Base-by-base conservation (phyloP, 169 alveolate genomes). In the Plasmodium malariae region DNA sequence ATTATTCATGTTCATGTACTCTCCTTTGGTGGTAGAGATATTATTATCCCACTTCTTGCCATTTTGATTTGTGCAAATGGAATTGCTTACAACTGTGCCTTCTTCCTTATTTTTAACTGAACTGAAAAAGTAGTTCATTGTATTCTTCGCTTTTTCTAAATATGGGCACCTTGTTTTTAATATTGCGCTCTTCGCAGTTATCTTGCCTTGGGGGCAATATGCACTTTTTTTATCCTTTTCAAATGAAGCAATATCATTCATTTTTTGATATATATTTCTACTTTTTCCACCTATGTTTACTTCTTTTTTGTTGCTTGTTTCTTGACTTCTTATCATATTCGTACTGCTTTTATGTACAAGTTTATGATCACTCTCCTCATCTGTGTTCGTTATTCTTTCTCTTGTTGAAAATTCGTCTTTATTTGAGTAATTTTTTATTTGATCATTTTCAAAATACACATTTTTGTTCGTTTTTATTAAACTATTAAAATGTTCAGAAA, bases 401-500 rank as follows among this genome's bases (percentile, higher is more conserved):
- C 14, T 63, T 30, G 24, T n/a, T 34, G 73, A 63, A 17, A 63
- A 63, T 32, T n/a, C 19, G 3, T 24, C 51, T 14, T 32, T 63
- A 24, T 12, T 63, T 32, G 28, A 30, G 28, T 63, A 11, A 63
- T 24, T 45, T 19, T 57, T 30, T 2, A 17, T 48, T 28, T n/a
- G 28, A 3, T 63, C 40, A 57, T 45, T 74, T 48, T 74, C 88
- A 34, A 40, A 32, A 74, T 14, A 17, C 1, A 37, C 1, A 74
- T 63, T 74, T 57, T 63, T 57, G 26, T 57, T 74, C 19, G 19
- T 45, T 24, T 74, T 74, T 30, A 74, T 37, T 24, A 57, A n/a
- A 21, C 51, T 55, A 36, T 65, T n/a, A n/a, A 74, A 37, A 48
- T 74, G 59, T 17, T 40, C 67, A 14, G 88, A 74, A 21, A 74